These are phyloP conservation scores for Xerocomellus dryophilus DNA, from an alignment of 768 basidiomycete genomes.

Conservation along the genomic window DNA sequence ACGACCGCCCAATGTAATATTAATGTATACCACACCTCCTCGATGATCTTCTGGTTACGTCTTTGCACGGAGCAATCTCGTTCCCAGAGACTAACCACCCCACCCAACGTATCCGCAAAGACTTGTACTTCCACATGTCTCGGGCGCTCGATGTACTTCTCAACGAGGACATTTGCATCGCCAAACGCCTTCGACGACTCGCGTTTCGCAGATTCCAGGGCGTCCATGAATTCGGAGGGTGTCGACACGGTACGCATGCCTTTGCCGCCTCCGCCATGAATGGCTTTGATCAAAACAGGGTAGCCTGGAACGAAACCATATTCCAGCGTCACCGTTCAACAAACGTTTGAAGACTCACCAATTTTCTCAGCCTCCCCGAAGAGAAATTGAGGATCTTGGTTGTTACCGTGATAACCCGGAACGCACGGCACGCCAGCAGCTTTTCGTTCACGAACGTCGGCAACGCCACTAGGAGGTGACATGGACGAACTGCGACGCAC, in stretches of 20 bases:
- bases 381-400: slow-evolving; percentile 74
- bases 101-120: slow-evolving; percentile 81
- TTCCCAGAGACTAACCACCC: slow-evolving; percentile 92
- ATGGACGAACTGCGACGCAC: slow-evolving; percentile 36
- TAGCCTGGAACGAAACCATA: slow-evolving; percentile 50
- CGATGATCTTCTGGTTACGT: slow-evolving; percentile 93
- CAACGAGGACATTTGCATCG: slow-evolving; percentile 81
- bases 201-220: slow-evolving; percentile 81
- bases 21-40: slow-evolving; percentile 52
- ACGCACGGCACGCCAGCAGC: slow-evolving; percentile 91
- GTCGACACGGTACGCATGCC: slow-evolving; percentile 84
- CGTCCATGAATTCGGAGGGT: slow-evolving; percentile 70
- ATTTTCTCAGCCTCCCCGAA: slow-evolving; percentile 67
- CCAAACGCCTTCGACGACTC: slow-evolving; percentile 88
- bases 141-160: slow-evolving; percentile 84
- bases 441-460: slow-evolving; percentile 29
- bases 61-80: slow-evolving; percentile 90
- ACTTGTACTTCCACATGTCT: slow-evolving; percentile 95
- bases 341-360: slow-evolving; percentile 37
- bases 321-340: background rate
- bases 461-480: background rate
- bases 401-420: slow-evolving; percentile 86
- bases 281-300: slow-evolving; percentile 94
- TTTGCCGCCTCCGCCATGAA: slow-evolving; percentile 93
- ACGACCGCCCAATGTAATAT: background rate